phyloP scores from a whole-genome alignment of 2,329 filamentous ascomycete species.

The Alternaria ethzedia region DNA sequence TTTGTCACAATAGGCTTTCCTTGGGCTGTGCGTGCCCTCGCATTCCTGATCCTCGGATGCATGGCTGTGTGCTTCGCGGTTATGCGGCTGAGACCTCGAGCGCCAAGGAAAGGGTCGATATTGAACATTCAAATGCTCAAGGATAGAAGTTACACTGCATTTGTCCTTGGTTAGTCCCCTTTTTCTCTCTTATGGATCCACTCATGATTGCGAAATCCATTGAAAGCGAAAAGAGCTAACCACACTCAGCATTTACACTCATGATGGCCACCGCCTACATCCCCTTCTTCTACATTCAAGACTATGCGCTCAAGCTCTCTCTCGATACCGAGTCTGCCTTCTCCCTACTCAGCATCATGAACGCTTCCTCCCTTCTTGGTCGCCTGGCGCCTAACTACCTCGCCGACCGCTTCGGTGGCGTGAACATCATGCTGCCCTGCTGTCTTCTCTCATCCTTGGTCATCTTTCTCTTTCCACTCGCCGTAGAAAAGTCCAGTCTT shows the following conservation, averaged over 20 bases:
- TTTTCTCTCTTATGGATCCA: neutral
- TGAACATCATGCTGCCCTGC: conserved; percentile 49
- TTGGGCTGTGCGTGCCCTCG: conserved; percentile 29
- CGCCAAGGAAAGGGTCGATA: conserved; percentile 26
- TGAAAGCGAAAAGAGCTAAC: neutral
- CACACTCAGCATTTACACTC: neutral
- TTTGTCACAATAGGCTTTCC: conserved; percentile 37
- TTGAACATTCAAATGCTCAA: neutral
- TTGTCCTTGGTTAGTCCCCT: neutral
- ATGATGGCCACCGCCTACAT: neutral
- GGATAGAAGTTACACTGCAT: neutral
- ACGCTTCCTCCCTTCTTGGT: neutral
- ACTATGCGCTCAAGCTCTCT: neutral
- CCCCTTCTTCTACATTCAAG: neutral
- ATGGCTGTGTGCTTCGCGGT: conserved; percentile 10
- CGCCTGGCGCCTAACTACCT: neutral
- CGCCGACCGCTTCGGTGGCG: conserved; percentile 12
- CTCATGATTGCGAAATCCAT: neutral
- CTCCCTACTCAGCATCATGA: neutral
- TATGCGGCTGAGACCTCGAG: conserved; percentile 12
- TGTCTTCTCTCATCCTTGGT: conserved; percentile 39
- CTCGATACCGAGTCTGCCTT: neutral
- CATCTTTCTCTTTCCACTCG: neutral
- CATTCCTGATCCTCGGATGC: conserved; percentile 13
- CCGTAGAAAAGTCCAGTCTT: neutral